Percentiles rank a stretch among this genome's conserved stretches.
These are phyloP conservation scores for Penicillium verhagenii DNA, from an alignment of 495 filamentous ascomycete species.

Conservation along the genomic window DNA sequence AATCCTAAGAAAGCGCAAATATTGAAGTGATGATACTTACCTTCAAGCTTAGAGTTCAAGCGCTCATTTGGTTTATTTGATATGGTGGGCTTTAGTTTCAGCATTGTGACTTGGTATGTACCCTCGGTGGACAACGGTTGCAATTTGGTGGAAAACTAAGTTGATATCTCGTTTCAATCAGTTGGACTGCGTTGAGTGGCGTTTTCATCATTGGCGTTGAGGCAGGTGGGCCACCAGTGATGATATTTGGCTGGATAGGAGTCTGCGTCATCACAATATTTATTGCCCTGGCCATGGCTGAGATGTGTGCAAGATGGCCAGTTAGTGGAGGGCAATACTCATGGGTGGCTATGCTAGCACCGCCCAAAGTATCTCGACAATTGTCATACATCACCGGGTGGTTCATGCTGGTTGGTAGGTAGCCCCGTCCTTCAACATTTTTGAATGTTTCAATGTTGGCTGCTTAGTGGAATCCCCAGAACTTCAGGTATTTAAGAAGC, in stretches of 20 bases:
- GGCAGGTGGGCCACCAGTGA: conserved; percentile 47
- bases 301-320: conserved; percentile 45
- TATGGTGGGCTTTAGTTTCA: conserved; percentile 51
- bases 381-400: conserved; percentile 40
- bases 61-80: conserved; percentile 48
- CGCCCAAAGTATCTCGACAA: conserved; percentile 32
- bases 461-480: too few species aligned
- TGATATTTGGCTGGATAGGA: conserved; percentile 49
- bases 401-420: conserved; percentile 41
- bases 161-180: conserved; percentile 1
- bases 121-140: background rate
- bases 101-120: conserved; percentile 41
- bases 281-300: conserved; percentile 49
- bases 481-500: too few species aligned
- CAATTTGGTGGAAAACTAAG: too few species aligned
- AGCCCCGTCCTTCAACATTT: too few species aligned
- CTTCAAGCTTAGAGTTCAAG: conserved; percentile 49
- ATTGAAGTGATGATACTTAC: too few species aligned
- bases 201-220: conserved; percentile 47
- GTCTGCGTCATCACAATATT: conserved; percentile 38
- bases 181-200: conserved; percentile 46
- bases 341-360: conserved; percentile 47
- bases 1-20: too few species aligned
- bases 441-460: too few species aligned
- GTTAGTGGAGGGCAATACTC: conserved; percentile 45